These are phyloP conservation scores for Theobroma cacao DNA, from an alignment of 345 rosid genomes.

Conservation along the genomic window DNA sequence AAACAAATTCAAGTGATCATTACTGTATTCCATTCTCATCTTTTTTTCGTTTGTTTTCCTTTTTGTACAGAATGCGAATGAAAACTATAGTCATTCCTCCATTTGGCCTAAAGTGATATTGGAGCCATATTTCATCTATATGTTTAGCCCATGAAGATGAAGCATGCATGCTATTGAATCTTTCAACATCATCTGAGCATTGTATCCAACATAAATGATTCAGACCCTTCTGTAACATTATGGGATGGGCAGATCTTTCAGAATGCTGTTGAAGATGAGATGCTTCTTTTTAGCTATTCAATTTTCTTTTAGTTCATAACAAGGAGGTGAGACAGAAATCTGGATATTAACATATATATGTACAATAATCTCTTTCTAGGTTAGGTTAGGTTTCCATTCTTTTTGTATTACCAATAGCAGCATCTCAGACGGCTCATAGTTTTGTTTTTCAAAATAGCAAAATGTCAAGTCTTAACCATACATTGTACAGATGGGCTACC, in stretches of 20 bases:
- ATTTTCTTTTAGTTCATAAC: background rate
- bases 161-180: background rate
- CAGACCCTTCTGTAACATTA: background rate
- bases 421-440: background rate
- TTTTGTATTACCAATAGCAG: constrained; percentile 12
- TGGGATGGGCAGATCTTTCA: constrained; percentile 4
- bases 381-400: constrained; percentile 20
- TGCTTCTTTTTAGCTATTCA: background rate
- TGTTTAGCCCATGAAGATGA: background rate
- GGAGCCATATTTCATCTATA: background rate
- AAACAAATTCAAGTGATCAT: background rate
- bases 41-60: background rate
- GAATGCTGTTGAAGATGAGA: no score
- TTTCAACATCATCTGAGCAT: background rate
- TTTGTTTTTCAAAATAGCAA: background rate
- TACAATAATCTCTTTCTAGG: constrained; percentile 18
- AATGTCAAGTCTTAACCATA: background rate
- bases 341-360: constrained; percentile 14
- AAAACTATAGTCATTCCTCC: background rate
- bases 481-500: constrained; percentile 22
- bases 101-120: background rate
- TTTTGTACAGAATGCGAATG: background rate
- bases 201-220: background rate
- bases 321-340: constrained; percentile 12
- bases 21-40: background rate